Evolutionary conservation across 2,329 filamentous ascomycete species (phyloP), one percentile per base, ranked within the genome.

Genomic region (Hyphodiscus sp.): DNA sequence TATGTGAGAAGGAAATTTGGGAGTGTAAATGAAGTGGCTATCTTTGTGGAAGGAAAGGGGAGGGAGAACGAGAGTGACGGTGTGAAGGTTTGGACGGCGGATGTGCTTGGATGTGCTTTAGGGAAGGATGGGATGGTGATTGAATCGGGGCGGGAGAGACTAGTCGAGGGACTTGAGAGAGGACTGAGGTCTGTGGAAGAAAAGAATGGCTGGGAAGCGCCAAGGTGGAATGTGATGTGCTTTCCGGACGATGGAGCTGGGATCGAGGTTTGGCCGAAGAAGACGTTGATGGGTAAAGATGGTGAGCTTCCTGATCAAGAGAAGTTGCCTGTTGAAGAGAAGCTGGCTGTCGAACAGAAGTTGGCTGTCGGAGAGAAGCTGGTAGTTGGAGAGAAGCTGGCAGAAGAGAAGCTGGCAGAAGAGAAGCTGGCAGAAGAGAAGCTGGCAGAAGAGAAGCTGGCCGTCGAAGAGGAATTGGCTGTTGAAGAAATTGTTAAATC

Each of bases 1-100:
- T 48, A 45, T 16, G 45, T 63, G 1, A 52, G 45, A 41, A 47
- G 45, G 26, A 54, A 54, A 45, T 60, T 61, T 23, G 5, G 16
- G 10, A 43, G 26, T 8, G 7, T 60, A 5, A 44, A 56, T 20
- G 58, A 59, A 48, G 45, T 62, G n/a, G 16, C 11, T 38, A n/a
- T 38, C 16, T n/a, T 38, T 2, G 33, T 38, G 5, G 33, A 38
- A 6, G 16, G 33, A 13, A 13, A 38, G 33, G 16, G 11, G 33
- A 10, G 5, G 5, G 16, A n/a, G 33, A 4, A n/a, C 11, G 33
- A 38, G 11, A 38, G 23, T n/a, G 5, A 38, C 4, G 33, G 13
- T 13, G 33, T 13, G 33, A n/a, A 2, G 13, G 33, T 13, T 4
- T 38, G 33, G 33, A 13, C 13, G 33, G 33, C 5, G 33, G 16